A percentile compares a stretch with the other conserved stretches of the same genome.
These are phyloP conservation scores for Neospora caninum DNA, from an alignment of 169 alveolate species.

Conservation along the genomic window DNA sequence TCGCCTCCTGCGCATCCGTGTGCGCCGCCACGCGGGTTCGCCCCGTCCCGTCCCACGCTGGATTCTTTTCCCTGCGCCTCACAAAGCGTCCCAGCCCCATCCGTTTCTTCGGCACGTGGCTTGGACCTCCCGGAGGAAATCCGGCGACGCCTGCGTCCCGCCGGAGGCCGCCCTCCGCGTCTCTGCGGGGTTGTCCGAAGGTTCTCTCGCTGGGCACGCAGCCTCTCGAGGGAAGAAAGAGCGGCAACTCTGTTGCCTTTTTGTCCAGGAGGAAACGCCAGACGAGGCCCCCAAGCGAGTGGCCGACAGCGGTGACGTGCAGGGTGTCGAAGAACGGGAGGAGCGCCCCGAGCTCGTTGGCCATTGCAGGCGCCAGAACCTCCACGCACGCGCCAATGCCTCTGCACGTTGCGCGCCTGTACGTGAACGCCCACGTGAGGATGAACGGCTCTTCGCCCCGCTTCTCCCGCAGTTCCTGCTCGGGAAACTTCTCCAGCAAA, in stretches of 20 bases:
- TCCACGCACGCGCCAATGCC: conserved; percentile 14
- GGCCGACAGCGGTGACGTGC: conserved; percentile 18
- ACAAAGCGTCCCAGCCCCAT: too few species aligned
- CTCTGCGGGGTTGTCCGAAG: neutral
- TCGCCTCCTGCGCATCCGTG: too few species aligned
- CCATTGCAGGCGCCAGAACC: neutral
- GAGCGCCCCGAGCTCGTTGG: neutral
- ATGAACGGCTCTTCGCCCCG: neutral
- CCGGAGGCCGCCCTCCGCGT: too few species aligned
- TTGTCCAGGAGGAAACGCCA: conserved; percentile 21
- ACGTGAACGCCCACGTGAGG: conserved; percentile 8
- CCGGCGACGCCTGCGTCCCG: too few species aligned
- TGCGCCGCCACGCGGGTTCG: too few species aligned
- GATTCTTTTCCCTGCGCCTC: too few species aligned
- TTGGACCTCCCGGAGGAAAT: too few species aligned
- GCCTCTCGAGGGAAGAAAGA: neutral
- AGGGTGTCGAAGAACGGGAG: neutral
- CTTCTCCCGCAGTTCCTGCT: neutral
- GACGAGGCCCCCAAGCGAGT: conserved; percentile 26
- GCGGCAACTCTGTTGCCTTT: neutral
- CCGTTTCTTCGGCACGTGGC: too few species aligned
- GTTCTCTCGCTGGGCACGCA: neutral
- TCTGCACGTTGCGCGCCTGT: neutral
- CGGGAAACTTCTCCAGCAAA: conserved; percentile 18
- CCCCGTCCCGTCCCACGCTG: too few species aligned